phyloP scores from a whole-genome alignment of 208 protist species.

The Plasmodiophora brassicae region DNA sequence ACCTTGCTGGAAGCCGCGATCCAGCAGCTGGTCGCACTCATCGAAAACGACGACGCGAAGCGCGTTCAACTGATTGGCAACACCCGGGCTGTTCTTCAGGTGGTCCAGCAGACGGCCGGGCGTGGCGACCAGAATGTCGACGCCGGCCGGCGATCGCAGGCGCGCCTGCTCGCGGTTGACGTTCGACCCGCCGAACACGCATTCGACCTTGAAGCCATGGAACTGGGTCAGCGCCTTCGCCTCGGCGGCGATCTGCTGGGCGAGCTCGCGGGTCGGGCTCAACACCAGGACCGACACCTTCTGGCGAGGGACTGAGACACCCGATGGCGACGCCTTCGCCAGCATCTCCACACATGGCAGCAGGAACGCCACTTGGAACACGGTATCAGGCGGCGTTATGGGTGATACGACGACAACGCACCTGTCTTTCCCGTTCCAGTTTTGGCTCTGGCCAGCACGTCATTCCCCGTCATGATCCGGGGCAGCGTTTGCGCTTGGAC shows the following conservation, averaged over 20 bases:
- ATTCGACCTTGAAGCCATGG: conserved; percentile 10
- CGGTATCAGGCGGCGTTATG: background rate
- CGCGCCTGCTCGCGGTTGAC: background rate
- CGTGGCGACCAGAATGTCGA: conserved; percentile 6
- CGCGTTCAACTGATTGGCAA: background rate
- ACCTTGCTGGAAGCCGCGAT: conserved; percentile 24
- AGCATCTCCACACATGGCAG: background rate
- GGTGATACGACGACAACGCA: background rate
- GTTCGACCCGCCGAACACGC: background rate
- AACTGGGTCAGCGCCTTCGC: background rate
- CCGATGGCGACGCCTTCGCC: background rate
- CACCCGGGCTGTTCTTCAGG: background rate
- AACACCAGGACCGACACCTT: background rate
- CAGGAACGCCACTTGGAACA: background rate
- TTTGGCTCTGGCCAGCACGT: conserved; percentile 20
- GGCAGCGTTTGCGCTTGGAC: background rate
- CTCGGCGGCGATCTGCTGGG: background rate
- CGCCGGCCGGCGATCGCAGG: background rate
- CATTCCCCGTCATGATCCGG: background rate
- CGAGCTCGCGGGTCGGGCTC: background rate
- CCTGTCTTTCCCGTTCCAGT: conserved; percentile 20
- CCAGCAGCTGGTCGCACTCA: conserved; percentile 15
- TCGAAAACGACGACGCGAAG: background rate
- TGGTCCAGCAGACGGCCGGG: conserved; percentile 29
- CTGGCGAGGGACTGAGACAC: background rate